Base-by-base conservation (phyloP, 2,329 filamentous ascomycete species). In the Sporothrix phasma region DNA sequence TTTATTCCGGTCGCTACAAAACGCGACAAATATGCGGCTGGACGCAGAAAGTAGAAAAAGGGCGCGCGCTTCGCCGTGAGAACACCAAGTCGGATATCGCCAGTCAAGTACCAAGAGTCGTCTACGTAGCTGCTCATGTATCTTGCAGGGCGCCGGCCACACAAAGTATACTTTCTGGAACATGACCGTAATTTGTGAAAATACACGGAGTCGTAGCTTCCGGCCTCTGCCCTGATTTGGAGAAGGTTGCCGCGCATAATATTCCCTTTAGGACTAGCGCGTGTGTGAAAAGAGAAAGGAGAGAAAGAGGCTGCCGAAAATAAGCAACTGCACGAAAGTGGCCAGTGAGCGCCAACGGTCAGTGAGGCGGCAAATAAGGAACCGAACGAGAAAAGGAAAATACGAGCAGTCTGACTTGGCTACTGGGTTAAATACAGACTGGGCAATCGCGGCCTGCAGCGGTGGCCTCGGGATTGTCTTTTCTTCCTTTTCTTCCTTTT, bases 171-270 rank as follows among this genome's bases (percentile, higher is more conserved):
- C n/a, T 59, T 1, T 10, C 2, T 13, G 22, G 11, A 45, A 19
- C 8, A 59, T 19, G 39, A 59, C 2, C 17, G 56, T 29, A 59
- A 45, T 58, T 43, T 58, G 39, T 39, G 51, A 31, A 56, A 39
- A 29, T 39, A 39, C n/a, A 11, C 31, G n/a, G 31, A 39, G 51
- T 37, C n/a, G 54, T 24, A 29, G 26, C 29, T 29, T 61, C 47
- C 64, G 61, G 61, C 24, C 51, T 49, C 51, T 64, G 63, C 31
- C 65, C 59, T 43, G 11, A 63, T 66, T 65, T 15, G 61, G 65
- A 65, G 22, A 39, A 15, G 6, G 31, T 49, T 37, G 41, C 65
- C 65, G 65, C 63, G 41, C 24, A 41, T 63, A 54, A 49, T 34
- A 43, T 59, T 56, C 46, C 17, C 15, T 63, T 62, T 37, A 6